These are phyloP conservation scores for Trebouxia gelatinosa DNA, from an alignment of 163 green algal species.

Conservation along the genomic window DNA sequence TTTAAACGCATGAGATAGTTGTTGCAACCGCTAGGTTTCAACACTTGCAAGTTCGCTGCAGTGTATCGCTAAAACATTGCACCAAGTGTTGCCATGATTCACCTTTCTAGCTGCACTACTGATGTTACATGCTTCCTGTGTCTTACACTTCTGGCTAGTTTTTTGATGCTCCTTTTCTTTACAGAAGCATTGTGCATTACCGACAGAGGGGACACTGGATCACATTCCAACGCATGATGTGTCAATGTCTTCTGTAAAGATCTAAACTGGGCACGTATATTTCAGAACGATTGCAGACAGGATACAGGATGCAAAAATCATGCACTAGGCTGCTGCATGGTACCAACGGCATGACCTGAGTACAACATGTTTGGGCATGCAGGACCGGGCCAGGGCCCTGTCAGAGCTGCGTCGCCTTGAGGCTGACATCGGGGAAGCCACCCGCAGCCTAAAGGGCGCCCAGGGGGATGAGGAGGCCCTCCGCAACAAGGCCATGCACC, in stretches of 20 bases:
- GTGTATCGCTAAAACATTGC: too few relatives aligned
- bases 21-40: too few relatives aligned
- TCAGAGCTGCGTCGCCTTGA: slow-evolving; percentile 32
- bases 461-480: slow-evolving; percentile 35
- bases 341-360: neutral
- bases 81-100: too few relatives aligned
- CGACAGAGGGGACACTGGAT: neutral
- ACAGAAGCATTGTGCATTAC: too few relatives aligned
- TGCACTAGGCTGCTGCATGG: neutral
- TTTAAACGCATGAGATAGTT: too few relatives aligned
- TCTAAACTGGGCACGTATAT: neutral
- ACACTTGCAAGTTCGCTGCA: too few relatives aligned
- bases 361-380: neutral
- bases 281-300: neutral
- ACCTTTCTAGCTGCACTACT: too few relatives aligned
- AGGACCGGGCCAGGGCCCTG: slow-evolving; percentile 26
- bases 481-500: slow-evolving; percentile 18
- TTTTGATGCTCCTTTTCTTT: too few relatives aligned
- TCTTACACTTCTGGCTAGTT: too few relatives aligned
- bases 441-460: slow-evolving; percentile 3
- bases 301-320: neutral
- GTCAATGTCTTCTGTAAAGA: neutral
- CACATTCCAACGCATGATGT: neutral
- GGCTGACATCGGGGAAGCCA: slow-evolving; percentile 24
- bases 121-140: too few relatives aligned